Conservation (phyloP, 768 basidiomycete species). For the Scleroderma citrinum region DNA sequence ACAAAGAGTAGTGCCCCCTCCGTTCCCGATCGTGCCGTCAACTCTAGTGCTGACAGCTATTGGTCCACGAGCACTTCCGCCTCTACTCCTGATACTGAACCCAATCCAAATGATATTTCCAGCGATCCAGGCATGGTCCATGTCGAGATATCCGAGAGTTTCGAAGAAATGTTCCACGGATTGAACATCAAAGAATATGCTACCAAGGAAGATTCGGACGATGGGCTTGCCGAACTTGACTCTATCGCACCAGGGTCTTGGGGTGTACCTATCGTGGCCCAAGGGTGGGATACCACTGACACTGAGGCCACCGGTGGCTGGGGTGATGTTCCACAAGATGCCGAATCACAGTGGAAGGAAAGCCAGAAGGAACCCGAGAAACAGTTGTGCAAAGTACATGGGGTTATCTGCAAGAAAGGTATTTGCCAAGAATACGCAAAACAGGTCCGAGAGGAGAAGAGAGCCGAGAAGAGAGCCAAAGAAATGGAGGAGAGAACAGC, state of each 20-base stretch:
- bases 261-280: constrained; percentile 1
- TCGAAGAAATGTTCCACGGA: constrained; percentile 27
- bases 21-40: constrained; percentile 6
- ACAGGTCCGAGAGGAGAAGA: constrained; percentile 15
- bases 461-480: constrained; percentile 13
- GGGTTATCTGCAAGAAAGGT: constrained; percentile 31
- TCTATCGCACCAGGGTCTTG: constrained; percentile 20
- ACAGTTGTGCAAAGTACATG: constrained; percentile 27
- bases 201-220: constrained; percentile 3
- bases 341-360: constrained; percentile 17
- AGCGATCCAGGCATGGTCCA: constrained; percentile 18
- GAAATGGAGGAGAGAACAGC: constrained; percentile 9
- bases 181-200: constrained; percentile 9
- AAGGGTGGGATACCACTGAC: constrained; percentile 4
- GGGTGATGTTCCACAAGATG: constrained; percentile 17
- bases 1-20: neutral
- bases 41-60: constrained; percentile 15
- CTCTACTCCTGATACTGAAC: constrained; percentile 25
- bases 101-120: constrained; percentile 17
- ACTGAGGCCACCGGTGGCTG: neutral
- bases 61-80: constrained; percentile 17
- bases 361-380: constrained; percentile 3
- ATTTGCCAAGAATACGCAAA: constrained; percentile 31
- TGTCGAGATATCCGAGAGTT: constrained; percentile 20
- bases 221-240: constrained; percentile 16